phyloP scores from a whole-genome alignment of 75 land plant genomes.

The Picea glauca region DNA sequence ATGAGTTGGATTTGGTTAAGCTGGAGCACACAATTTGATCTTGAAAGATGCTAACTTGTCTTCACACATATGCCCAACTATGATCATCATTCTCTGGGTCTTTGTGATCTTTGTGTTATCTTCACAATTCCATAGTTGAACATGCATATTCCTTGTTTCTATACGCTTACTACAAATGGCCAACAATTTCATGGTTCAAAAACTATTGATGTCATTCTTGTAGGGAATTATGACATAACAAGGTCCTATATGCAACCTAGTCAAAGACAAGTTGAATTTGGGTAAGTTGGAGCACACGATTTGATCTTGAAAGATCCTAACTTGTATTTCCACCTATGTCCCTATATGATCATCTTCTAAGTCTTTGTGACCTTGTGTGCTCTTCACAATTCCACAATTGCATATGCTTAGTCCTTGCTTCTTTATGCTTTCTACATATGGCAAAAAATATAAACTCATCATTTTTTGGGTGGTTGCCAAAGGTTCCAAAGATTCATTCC shows the following conservation, averaged over 20 bases:
- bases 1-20: background rate
- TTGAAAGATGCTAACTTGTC: background rate
- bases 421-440: background rate
- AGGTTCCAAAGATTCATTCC: background rate
- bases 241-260: background rate
- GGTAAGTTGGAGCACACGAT: background rate
- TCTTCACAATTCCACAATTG: background rate
- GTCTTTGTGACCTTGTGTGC: background rate
- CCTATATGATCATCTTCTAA: background rate
- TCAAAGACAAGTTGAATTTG: background rate
- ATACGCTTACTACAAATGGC: background rate
- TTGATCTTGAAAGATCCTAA: background rate
- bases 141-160: background rate
- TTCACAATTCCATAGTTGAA: background rate
- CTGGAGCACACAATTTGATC: background rate
- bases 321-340: background rate
- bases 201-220: background rate
- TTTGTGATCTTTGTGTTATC: background rate
- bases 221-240: background rate
- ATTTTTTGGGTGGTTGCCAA: too few species aligned
- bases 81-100: background rate
- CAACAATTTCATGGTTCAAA: background rate
- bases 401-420: background rate
- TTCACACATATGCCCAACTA: background rate
- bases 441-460: too few species aligned